These are phyloP conservation scores for Fusarium albosuccineum DNA, from an alignment of 2,329 filamentous ascomycete species.

Conservation along the genomic window DNA sequence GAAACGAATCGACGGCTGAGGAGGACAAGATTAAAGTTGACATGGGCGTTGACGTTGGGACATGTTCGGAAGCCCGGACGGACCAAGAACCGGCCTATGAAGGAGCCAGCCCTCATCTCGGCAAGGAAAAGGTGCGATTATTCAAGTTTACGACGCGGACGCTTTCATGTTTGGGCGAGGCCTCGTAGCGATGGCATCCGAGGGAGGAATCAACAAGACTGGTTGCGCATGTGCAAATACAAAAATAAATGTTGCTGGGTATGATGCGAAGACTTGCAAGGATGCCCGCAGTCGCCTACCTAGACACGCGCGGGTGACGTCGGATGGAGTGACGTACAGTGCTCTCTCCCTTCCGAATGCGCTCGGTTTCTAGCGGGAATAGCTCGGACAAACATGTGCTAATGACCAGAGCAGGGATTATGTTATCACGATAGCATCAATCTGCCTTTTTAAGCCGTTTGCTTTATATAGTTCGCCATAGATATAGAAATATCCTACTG, in stretches of 20 bases:
- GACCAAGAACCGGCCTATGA: conserved; percentile 59
- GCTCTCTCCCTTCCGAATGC: neutral
- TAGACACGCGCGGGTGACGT: conserved; percentile 45
- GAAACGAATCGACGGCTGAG: conserved; percentile 43
- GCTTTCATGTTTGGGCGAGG: conserved; percentile 40
- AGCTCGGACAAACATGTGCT: conserved; percentile 47
- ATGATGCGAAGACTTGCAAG: conserved; percentile 41
- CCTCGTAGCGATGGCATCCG: conserved; percentile 26
- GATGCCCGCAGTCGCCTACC: conserved; percentile 36
- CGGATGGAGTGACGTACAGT: conserved; percentile 40
- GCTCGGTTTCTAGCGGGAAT: conserved; percentile 32
- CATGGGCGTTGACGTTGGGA: conserved; percentile 31
- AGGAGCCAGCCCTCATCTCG: conserved; percentile 62
- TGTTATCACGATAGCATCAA: no score
- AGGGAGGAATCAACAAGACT: conserved; percentile 5
- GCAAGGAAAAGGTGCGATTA: conserved; percentile 33
- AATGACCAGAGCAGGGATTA: neutral
- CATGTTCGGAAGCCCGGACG: conserved; percentile 52
- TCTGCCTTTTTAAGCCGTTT: no score
- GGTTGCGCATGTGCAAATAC: conserved; percentile 35
- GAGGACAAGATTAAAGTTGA: conserved; percentile 19
- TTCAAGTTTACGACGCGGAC: conserved; percentile 13
- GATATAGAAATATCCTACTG: no score
- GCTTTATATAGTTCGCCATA: neutral
- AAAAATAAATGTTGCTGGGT: conserved; percentile 9